phyloP scores from a whole-genome alignment of 441 rosid species.

The Biscutella laevigata region DNA sequence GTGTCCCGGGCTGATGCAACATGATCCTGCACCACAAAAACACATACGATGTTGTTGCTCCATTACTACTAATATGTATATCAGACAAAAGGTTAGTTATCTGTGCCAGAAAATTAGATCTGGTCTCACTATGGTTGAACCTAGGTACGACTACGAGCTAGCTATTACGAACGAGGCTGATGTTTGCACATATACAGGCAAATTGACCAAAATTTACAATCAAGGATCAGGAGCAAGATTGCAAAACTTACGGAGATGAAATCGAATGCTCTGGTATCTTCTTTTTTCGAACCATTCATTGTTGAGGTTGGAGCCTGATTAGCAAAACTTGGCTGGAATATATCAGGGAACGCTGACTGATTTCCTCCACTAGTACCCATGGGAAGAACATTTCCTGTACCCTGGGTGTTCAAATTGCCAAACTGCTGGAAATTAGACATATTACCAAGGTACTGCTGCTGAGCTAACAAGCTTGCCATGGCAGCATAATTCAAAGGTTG shows the following conservation, averaged over 20 bases:
- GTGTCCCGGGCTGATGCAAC: conserved; percentile 73
- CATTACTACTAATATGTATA: conserved; percentile 1
- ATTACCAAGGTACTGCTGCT: conserved; percentile 74
- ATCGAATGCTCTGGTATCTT: conserved; percentile 88
- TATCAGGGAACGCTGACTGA: conserved; percentile 63
- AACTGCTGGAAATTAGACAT: conserved; percentile 70
- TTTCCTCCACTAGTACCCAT: conserved; percentile 35
- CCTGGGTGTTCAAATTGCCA: conserved; percentile 45
- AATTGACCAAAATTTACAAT: background rate
- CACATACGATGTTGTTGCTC: conserved; percentile 15
- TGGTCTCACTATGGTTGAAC: background rate
- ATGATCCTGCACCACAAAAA: conserved; percentile 63
- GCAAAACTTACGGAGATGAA: conserved; percentile 78
- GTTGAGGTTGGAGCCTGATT: conserved; percentile 50
- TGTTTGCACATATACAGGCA: background rate
- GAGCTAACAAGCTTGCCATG: conserved; percentile 64
- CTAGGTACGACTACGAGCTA: background rate
- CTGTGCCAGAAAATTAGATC: background rate
- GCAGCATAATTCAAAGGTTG: conserved; percentile 68
- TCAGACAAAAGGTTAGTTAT: background rate
- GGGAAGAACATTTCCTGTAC: conserved; percentile 31
- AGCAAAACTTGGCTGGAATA: conserved; percentile 63
- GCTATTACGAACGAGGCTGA: background rate
- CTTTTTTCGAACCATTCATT: conserved; percentile 62
- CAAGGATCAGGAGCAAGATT: conserved; percentile 11